Evolutionary conservation across 169 alveolate genomes (phyloP), one percentile per base, ranked within the genome.

Genomic region (Eimeria tenella): DNA sequence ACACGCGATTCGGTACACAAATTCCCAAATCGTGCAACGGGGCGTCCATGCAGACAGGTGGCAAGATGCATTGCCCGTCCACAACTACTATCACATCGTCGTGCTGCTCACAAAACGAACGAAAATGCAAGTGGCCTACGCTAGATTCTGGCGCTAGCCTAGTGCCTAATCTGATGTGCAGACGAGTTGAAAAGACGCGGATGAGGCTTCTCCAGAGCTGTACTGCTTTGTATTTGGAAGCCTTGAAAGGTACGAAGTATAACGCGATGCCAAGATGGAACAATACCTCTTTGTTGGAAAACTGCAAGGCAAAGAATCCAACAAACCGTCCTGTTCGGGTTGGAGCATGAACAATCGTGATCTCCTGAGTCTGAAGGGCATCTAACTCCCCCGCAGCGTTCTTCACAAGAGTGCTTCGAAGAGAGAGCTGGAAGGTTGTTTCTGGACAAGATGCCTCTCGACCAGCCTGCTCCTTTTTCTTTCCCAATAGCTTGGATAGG

Each of bases 1-100:
- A 91, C 63, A 23, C 49, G 11, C 77, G 77, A 23, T 55, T 86
- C 10, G 90, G 77, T 42, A 65, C 88, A 63, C 95, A 91, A 13
- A 91, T 79, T n/a, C 86, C 86, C 31, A 91, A 73, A 92, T 77
- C 91, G 68, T 91, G 79, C 86, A 77, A 55, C 9, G 92, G 90
- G 11, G 91, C 71, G 31, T 79, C 92, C 56, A 81, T 77, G 77
- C 92, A 63, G 55, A 91, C 63, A 53, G 86, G 95, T 15, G 95
- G 95, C 74, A 86, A 60, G 75, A 91, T 52, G 77, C 95, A 91
- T 21, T 74, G 73, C 9, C 95, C 90, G 49, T 81, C 74, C 68
- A 91, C 86, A 56, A 81, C 75, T 31, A 91, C 92, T 42, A 81
- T 62, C 91, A 84, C 91, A 25, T 84, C 91, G 17, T 58, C 81